Percentiles rank a stretch among this genome's conserved stretches.
Evolutionary conservation across 176 grass and related monocot species (phyloP).

Genomic region (Miscanthus lutarioriparius): DNA sequence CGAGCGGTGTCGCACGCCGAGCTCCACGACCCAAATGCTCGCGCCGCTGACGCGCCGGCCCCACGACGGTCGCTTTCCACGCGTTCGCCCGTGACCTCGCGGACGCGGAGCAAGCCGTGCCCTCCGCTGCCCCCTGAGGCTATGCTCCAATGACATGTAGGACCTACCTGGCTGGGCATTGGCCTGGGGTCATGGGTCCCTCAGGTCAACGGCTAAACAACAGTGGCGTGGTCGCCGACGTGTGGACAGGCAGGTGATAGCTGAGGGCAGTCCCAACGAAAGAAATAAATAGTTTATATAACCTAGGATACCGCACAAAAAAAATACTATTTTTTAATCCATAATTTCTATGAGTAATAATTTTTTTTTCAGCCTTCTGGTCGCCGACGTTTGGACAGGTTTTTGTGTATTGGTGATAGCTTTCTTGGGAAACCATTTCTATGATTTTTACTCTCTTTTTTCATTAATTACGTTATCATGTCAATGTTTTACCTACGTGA

Average conservation of each 20-base stretch:
- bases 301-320: too few species aligned
- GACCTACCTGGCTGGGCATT: neutral
- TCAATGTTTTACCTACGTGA: too few species aligned
- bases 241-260: neutral
- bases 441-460: too few species aligned
- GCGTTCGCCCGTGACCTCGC: neutral
- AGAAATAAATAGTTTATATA: too few species aligned
- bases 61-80: neutral
- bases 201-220: neutral
- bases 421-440: too few species aligned
- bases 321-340: too few species aligned
- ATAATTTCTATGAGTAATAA: too few species aligned
- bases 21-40: neutral
- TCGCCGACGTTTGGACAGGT: too few species aligned
- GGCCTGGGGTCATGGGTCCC: neutral
- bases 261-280: neutral
- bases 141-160: neutral
- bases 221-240: neutral
- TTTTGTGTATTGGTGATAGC: too few species aligned
- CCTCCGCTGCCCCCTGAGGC: accelerated
- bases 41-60: slow-evolving; percentile 8
- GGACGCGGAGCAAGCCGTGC: neutral
- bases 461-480: too few species aligned
- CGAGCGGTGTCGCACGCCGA: neutral
- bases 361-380: too few species aligned